A percentile compares a stretch with the other conserved stretches of the same genome.
Conservation (phyloP, 2,329 filamentous ascomycete species). For the Colletotrichum karsti region DNA sequence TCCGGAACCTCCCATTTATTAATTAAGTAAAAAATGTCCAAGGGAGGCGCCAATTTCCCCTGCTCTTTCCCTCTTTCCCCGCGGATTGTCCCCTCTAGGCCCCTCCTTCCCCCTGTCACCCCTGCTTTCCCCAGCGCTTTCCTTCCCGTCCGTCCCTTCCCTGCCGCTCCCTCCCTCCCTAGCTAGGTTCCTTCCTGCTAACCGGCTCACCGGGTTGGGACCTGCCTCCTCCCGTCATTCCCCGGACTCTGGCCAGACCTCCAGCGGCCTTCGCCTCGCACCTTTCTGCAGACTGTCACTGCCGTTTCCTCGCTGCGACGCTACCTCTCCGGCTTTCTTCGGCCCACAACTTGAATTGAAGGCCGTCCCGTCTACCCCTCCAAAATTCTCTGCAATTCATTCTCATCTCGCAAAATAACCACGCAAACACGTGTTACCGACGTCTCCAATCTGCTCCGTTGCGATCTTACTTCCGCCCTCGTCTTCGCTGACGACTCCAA, state of each 20-base stretch:
- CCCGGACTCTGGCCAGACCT: neutral
- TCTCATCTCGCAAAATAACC: constrained; percentile 7
- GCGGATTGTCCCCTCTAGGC: neutral
- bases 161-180: neutral
- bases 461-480: neutral
- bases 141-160: neutral
- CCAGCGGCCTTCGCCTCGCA: neutral
- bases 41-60: neutral
- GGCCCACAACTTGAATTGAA: constrained; percentile 8
- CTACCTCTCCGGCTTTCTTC: constrained; percentile 9
- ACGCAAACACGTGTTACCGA: constrained; percentile 11
- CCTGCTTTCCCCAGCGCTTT: neutral
- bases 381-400: neutral
- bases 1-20: neutral
- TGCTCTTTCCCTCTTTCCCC: neutral
- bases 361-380: neutral
- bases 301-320: neutral
- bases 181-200: neutral
- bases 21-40: neutral
- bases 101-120: neutral
- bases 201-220: neutral
- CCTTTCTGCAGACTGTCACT: neutral
- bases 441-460: constrained; percentile 4
- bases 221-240: too few relatives aligned
- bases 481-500: neutral